Conservation (phyloP, 73 alveolate species). For the Effrenium voratum region DNA sequence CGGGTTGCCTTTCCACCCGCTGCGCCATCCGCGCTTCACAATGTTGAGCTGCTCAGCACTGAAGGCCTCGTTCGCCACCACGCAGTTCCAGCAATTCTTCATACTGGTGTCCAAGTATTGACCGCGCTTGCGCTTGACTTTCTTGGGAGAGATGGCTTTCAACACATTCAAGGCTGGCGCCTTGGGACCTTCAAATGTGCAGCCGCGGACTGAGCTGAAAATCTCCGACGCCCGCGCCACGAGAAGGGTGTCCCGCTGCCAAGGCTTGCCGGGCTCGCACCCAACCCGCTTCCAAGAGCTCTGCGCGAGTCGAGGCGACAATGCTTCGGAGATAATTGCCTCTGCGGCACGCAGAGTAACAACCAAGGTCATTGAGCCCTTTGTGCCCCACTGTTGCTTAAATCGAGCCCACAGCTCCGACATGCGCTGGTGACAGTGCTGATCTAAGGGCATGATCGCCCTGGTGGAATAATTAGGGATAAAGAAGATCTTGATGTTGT, state of each 20-base stretch:
- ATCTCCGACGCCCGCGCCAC: neutral
- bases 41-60: too few species aligned
- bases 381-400: neutral
- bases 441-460: neutral
- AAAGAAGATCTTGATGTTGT: neutral
- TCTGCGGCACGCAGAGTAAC: neutral
- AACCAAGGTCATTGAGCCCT: neutral
- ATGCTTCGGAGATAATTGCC: neutral
- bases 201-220: too few species aligned
- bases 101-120: too few species aligned
- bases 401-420: neutral
- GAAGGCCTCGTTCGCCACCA: too few species aligned
- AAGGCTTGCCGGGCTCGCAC: neutral
- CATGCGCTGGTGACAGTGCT: neutral
- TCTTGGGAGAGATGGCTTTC: too few species aligned
- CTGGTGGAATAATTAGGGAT: neutral
- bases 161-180: too few species aligned
- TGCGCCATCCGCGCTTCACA: too few species aligned
- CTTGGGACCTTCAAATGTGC: too few species aligned
- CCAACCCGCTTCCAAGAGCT: neutral
- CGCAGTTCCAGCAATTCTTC: too few species aligned
- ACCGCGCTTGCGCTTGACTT: too few species aligned
- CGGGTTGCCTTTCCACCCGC: too few species aligned
- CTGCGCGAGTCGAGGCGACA: neutral
- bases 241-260: neutral